Evolutionary conservation across 352 stramenopile species (phyloP).

Genomic region (Pilasporangium apinafurcum): DNA sequence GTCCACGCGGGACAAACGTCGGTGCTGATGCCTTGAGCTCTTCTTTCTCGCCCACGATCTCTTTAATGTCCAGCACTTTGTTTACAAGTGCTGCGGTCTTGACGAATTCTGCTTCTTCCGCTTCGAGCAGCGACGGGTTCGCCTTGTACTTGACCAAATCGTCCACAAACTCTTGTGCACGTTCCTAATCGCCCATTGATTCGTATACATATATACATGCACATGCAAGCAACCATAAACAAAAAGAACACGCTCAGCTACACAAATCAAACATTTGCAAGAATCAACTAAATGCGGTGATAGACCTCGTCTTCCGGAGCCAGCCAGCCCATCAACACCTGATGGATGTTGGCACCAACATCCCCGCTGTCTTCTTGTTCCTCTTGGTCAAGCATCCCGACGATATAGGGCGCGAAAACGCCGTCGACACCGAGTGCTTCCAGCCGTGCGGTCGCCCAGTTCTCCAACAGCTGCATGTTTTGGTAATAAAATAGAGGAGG

Average conservation of each 20-base stretch:
- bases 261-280: not conserved
- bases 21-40: slow-evolving; percentile 73
- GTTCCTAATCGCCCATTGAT: not conserved
- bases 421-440: slow-evolving; percentile 70
- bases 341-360: slow-evolving; percentile 66
- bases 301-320: slow-evolving; percentile 64
- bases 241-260: not conserved
- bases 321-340: slow-evolving; percentile 83
- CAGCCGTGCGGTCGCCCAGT: slow-evolving; percentile 59
- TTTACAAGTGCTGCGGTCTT: slow-evolving; percentile 1
- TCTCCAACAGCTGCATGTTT: slow-evolving; percentile 37
- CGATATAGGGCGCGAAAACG: slow-evolving; percentile 80
- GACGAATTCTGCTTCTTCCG: slow-evolving; percentile 14
- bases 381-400: slow-evolving; percentile 57
- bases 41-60: slow-evolving; percentile 1
- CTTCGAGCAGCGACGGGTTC: slow-evolving; percentile 47
- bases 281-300: not conserved
- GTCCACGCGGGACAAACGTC: slow-evolving; percentile 49
- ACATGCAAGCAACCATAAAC: not conserved
- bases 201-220: not conserved
- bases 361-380: slow-evolving; percentile 36
- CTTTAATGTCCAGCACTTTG: no score
- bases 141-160: slow-evolving; percentile 51
- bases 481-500: no score
- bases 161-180: slow-evolving; percentile 60